Evolutionary conservation across 2,329 filamentous ascomycete genomes (phyloP).

Genomic region (Aspergillus pseudoglaucus): DNA sequence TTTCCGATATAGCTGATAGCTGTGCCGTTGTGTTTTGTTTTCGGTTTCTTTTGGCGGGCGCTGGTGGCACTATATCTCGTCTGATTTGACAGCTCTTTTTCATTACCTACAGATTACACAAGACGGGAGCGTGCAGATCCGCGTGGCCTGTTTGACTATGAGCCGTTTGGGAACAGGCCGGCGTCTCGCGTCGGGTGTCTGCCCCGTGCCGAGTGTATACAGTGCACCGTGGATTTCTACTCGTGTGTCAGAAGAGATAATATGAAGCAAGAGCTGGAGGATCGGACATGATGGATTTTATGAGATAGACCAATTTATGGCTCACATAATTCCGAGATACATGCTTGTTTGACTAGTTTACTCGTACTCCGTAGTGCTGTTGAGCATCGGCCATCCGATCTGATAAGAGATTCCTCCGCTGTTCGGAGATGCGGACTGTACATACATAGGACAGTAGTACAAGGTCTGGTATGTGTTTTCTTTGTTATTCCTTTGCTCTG

Average conservation of each 20-base stretch:
- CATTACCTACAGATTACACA: background rate
- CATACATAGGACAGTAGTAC: background rate
- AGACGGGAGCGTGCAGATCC: background rate
- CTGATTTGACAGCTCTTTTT: background rate
- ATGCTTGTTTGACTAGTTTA: background rate
- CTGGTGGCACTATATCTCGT: background rate
- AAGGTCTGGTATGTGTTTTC: background rate
- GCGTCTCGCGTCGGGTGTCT: background rate
- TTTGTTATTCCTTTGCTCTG: background rate
- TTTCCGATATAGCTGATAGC: background rate
- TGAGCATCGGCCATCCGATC: background rate
- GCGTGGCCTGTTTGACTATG: background rate
- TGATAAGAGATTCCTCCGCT: constrained; percentile 12
- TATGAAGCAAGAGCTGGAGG: background rate
- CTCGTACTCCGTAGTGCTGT: background rate
- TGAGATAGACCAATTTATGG: too few species aligned
- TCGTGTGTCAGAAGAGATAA: too few species aligned
- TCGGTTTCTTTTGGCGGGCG: background rate
- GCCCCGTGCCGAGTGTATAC: background rate
- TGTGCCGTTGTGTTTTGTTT: background rate
- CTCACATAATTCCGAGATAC: too few species aligned
- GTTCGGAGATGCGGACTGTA: constrained; percentile 11
- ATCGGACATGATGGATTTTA: background rate
- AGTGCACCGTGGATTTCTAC: too few species aligned
- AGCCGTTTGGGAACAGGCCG: too few species aligned